phyloP scores from a whole-genome alignment of 2,329 filamentous ascomycete genomes.

The Tolypocladium amazonense region DNA sequence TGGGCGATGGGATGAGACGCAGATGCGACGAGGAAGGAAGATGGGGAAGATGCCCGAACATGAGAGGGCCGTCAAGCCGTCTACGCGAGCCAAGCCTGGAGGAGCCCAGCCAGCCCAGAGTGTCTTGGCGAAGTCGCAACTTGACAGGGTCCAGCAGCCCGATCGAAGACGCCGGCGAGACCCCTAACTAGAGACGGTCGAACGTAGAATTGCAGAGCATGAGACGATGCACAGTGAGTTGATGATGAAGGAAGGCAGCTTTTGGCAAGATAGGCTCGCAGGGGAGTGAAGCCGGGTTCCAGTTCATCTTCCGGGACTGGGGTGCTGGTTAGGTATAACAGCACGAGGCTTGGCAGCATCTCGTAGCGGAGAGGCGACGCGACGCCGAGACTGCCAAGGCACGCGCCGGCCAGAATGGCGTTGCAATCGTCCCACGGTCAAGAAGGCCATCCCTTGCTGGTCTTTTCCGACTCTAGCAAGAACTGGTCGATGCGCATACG shows the following conservation, averaged over 20 bases:
- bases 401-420: constrained; percentile 1
- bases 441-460: neutral
- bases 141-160: neutral
- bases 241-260: neutral
- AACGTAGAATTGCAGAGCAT: neutral
- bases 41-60: neutral
- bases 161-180: neutral
- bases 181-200: neutral
- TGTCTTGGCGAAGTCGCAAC: neutral
- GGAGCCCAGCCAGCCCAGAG: neutral
- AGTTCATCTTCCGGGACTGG: neutral
- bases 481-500: neutral
- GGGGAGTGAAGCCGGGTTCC: neutral
- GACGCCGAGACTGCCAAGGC: constrained; percentile 12
- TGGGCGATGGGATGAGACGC: neutral
- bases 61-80: neutral
- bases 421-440: neutral
- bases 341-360: constrained; percentile 9
- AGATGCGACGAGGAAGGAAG: neutral
- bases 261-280: neutral
- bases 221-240: neutral
- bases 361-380: constrained; percentile 3
- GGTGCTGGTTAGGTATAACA: neutral
- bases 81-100: neutral
- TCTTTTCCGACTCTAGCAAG: neutral